A percentile compares a stretch with the other conserved stretches of the same genome.
phyloP scores from a whole-genome alignment of 2,329 filamentous ascomycete genomes.

The Fusarium gaditjirri region DNA sequence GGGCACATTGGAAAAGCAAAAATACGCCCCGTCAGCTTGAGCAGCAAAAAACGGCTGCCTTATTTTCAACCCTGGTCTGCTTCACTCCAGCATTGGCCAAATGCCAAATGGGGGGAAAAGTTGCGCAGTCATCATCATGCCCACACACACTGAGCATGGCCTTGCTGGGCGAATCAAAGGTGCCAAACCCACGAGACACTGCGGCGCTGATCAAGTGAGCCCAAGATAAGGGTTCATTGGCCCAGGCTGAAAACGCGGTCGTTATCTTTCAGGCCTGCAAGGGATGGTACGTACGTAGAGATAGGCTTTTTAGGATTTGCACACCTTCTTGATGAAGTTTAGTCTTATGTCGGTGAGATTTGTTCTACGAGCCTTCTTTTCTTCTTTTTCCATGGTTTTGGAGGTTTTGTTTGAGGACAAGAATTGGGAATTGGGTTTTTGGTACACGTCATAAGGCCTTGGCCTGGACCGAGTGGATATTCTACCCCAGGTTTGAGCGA shows the following conservation, averaged over 20 bases:
- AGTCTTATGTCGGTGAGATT: not conserved
- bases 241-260: not conserved
- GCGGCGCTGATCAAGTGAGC: not conserved
- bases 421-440: not conserved
- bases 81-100: not conserved
- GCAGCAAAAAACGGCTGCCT: not conserved
- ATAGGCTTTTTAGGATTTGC: not conserved
- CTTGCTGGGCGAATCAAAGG: not conserved
- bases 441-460: not conserved
- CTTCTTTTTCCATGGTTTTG: not conserved
- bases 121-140: conserved; percentile 2
- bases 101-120: not conserved
- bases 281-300: not conserved
- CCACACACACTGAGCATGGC: not conserved
- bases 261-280: not conserved
- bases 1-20: not conserved
- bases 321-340: conserved; percentile 1
- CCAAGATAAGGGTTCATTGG: not conserved
- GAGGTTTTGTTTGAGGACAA: not conserved
- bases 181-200: not conserved
- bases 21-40: not conserved
- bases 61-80: not conserved
- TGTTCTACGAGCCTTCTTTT: conserved; percentile 6
- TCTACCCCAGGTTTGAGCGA: not conserved
- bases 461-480: not conserved